Base-by-base conservation (phyloP, 2,329 filamentous ascomycete genomes). In the Epichloe sylvatica region DNA sequence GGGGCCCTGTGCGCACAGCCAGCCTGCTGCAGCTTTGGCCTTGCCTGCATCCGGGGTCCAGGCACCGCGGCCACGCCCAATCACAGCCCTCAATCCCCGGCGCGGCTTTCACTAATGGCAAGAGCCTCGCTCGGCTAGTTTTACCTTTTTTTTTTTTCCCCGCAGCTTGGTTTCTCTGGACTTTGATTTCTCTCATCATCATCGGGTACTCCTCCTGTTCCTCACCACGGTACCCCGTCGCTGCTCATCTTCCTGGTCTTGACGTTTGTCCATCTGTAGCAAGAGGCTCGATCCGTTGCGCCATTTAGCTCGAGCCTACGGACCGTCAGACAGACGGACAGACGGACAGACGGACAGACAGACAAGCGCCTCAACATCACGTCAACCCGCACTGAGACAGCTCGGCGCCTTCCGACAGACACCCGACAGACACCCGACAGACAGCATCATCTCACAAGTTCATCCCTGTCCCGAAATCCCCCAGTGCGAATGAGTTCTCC, bases 401-500 rank as follows among this genome's bases (percentile, higher is more conserved):
- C 23, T 34, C 36, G 45, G 25, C 45, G 36, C 36, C n/a, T 8
- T 40, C 19, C 17, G 17, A 17, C 17, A 17, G 17, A 17, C 17
- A 17, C 17, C 17, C 17, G 17, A 17, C 17, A 17, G 17, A 17
- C 17, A 17, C 17, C 35, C 45, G 21, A 33, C 45, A n/a, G 17
- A 11, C 13, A 25, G 25, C 2, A 43, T 5, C 2, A 39, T n/a
- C 12, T 37, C 45, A n/a, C 12, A 4, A 30, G 30, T 30, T 9
- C 33, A 45, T 35, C 30, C n/a, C 17, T 13, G 30, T 13, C 12
- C 13, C 25, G 12, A 23, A 6, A 3, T 6, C n/a, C 12, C 19
- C 17, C 39, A 5, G 21, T 17, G 33, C 34, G 11, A 46, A 66
- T 64, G 60, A 62, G 54, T 49, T 64, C 64, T n/a, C 58, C 62